phyloP scores from a whole-genome alignment of 768 basidiomycete species.

The Russula griseocarnosa region DNA sequence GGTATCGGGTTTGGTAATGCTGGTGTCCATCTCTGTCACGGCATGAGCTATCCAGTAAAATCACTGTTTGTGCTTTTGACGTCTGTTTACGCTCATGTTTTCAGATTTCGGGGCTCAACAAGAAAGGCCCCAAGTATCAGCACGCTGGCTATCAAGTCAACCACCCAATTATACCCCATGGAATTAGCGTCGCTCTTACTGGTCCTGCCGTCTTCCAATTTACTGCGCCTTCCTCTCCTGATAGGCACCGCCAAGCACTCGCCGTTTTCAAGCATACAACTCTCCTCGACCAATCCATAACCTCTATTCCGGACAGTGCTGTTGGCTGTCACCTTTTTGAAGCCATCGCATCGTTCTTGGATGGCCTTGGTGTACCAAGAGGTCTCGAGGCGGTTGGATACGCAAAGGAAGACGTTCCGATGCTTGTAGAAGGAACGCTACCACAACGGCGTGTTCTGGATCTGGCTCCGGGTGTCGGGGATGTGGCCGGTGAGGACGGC shows the following conservation, averaged over 20 bases:
- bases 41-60: conserved; percentile 80
- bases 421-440: conserved; percentile 85
- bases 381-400: conserved; percentile 84
- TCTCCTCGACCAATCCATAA: conserved; percentile 63
- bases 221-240: conserved; percentile 89
- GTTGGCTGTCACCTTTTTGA: conserved; percentile 78
- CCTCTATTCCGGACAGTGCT: conserved; percentile 71
- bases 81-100: neutral
- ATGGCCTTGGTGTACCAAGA: conserved; percentile 77
- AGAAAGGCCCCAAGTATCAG: conserved; percentile 87
- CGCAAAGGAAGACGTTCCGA: conserved; percentile 56
- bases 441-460: conserved; percentile 92
- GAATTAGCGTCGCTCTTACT: conserved; percentile 84
- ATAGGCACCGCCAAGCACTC: conserved; percentile 84
- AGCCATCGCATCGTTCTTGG: conserved; percentile 84
- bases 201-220: conserved; percentile 95
- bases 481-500: conserved; percentile 79
- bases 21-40: conserved; percentile 86
- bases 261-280: conserved; percentile 73
- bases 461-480: conserved; percentile 85
- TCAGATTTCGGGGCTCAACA: conserved; percentile 90
- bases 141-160: conserved; percentile 86
- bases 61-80: neutral
- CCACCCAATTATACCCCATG: conserved; percentile 90
- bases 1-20: conserved; percentile 96